Base-by-base conservation (phyloP, 1,284 basidiomycete genomes). In the Trametes hirsuta region DNA sequence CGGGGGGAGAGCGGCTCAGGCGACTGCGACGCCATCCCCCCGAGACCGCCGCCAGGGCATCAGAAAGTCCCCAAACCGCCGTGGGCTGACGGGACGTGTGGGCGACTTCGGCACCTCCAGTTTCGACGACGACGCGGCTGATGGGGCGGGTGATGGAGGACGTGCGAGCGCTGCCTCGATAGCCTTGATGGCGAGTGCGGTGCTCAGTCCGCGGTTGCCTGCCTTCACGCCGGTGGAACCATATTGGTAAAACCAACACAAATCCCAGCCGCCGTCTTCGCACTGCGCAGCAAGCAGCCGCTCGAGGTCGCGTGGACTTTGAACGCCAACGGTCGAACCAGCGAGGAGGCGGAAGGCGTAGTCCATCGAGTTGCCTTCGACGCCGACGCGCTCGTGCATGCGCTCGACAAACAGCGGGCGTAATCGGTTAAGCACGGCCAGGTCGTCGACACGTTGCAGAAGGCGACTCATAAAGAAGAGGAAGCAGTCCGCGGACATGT, bases 381-480 rank as follows among this genome's bases (percentile, higher is more conserved):
- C 73, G 4, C 83, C 82, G 25, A 83, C 74, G n/a, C 81, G 78
- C 65, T 85, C 84, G 55, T 73, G 72, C 12, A 83, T 63, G 4
- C 82, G 77, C 58, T 80, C 77, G 35, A 71, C 73, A 55, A 84
- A 72, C 12, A 83, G 65, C 0, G 76, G 72, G 40, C 71, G 72
- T 58, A 84, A 63, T 21, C 71, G 65, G 11, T 64, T 66, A 22
- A 77, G 76, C 10, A 81, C 61, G 12, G 48, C 49, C 4, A 41
- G 53, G 63, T 80, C 76, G 21, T 64, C 60, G 3, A 76, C 71
- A 15, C 63, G 70, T 12, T 71, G 66, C 15, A 85, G 72, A 4
- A 86, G 76, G 14, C 84, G 80, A 53, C 75, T 74, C 52, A 84
- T 69, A 72, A 85, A 85, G 69, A 75, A 85, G 8, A 85, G 75